Evolutionary conservation across 345 rosid genomes (phyloP).

Genomic region (Camelina sativa): DNA sequence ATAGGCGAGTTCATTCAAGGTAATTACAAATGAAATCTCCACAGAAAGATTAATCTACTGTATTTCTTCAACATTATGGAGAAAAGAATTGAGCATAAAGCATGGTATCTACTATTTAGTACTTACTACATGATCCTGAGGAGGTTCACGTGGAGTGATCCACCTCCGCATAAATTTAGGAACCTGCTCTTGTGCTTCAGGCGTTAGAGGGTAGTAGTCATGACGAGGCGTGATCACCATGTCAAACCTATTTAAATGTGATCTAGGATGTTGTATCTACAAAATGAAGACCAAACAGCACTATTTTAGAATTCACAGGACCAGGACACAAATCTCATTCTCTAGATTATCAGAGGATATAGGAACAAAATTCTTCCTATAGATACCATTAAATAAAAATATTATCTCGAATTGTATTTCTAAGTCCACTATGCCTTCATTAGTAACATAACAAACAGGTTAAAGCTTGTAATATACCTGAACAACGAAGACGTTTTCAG

Average conservation of each 20-base stretch:
- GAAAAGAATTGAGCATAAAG: slow-evolving; percentile 1
- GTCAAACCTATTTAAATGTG: slow-evolving; percentile 85
- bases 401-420: background rate
- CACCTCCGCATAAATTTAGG: slow-evolving; percentile 78
- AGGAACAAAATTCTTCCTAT: slow-evolving; percentile 4
- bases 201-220: slow-evolving; percentile 88
- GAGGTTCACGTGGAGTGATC: slow-evolving; percentile 87
- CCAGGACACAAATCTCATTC: background rate
- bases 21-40: slow-evolving; percentile 20
- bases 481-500: slow-evolving; percentile 83
- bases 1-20: slow-evolving; percentile 21
- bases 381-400: background rate
- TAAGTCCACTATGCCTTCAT: background rate
- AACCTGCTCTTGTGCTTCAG: slow-evolving; percentile 74
- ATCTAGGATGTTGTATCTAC: slow-evolving; percentile 95
- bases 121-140: slow-evolving; percentile 75
- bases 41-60: slow-evolving; percentile 18
- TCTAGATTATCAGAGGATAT: background rate
- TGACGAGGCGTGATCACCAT: slow-evolving; percentile 92
- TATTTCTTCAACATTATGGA: background rate
- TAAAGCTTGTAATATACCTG: slow-evolving; percentile 60
- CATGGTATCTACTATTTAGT: slow-evolving; percentile 38
- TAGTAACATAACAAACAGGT: slow-evolving; percentile 18
- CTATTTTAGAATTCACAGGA: background rate
- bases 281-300: slow-evolving; percentile 19